Evolutionary conservation across 805 yeast species (phyloP).

Genomic region (Candida rishiriensis): DNA sequence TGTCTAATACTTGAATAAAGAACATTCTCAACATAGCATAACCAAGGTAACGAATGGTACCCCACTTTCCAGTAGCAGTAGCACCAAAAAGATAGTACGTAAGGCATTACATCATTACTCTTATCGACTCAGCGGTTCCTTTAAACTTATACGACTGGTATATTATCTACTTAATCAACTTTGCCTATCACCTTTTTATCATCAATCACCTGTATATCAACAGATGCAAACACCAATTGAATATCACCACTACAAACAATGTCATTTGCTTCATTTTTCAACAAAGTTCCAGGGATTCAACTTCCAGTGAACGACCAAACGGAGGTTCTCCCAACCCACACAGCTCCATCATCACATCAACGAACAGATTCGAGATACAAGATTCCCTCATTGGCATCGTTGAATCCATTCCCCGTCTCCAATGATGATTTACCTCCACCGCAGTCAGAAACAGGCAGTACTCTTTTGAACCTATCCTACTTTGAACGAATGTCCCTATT

Average conservation of each 20-base stretch:
- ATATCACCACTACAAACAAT: neutral
- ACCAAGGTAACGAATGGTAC: too few species aligned
- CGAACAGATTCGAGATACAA: neutral
- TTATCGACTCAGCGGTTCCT: too few species aligned
- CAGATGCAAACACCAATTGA: neutral
- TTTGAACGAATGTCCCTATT: constrained; percentile 76
- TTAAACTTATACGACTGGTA: too few species aligned
- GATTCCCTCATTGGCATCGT: constrained; percentile 2
- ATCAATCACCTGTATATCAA: neutral
- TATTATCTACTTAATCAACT: too few species aligned
- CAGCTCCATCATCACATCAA: constrained; percentile 2
- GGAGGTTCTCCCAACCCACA: constrained; percentile 5
- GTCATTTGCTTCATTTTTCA: constrained; percentile 13
- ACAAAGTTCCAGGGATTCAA: constrained; percentile 20
- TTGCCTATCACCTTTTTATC: neutral
- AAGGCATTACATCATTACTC: too few species aligned
- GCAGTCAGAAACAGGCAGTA: constrained; percentile 23
- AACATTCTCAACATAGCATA: too few species aligned
- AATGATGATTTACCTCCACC: constrained; percentile 37
- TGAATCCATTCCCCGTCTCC: constrained; percentile 8
- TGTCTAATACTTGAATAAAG: too few species aligned
- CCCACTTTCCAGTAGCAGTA: too few species aligned
- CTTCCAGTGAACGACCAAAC: constrained; percentile 13
- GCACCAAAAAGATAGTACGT: too few species aligned
- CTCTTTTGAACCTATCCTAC: constrained; percentile 53